Evolutionary conservation across 345 rosid species (phyloP).

Genomic region (Gossypium stocksii): DNA sequence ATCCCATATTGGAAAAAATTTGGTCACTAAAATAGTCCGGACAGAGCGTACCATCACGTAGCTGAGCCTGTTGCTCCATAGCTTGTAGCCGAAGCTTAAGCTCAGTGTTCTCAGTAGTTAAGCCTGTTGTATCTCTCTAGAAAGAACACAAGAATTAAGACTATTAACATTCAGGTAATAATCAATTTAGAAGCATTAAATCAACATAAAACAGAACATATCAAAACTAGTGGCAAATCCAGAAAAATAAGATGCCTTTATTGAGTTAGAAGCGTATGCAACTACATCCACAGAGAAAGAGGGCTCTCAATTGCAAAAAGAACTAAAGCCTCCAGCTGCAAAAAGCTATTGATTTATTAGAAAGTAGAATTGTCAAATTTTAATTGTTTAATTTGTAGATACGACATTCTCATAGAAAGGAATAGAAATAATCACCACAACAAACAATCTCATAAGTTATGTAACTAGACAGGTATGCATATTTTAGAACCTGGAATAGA

Average conservation of each 20-base stretch:
- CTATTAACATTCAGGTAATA: slow-evolving; percentile 1
- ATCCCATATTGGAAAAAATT: neutral
- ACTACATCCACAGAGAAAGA: neutral
- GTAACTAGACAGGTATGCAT: neutral
- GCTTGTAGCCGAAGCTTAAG: slow-evolving; percentile 88
- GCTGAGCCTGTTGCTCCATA: slow-evolving; percentile 85
- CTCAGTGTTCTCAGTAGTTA: slow-evolving; percentile 81
- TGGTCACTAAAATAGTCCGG: neutral
- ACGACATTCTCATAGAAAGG: neutral
- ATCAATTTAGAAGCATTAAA: neutral
- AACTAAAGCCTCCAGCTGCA: neutral
- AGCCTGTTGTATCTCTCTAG: slow-evolving; percentile 81
- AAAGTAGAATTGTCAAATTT: slow-evolving; percentile 6
- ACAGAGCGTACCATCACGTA: slow-evolving; percentile 63
- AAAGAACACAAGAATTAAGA: slow-evolving; percentile 26
- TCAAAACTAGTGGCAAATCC: neutral
- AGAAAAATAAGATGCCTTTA: slow-evolving; percentile 11
- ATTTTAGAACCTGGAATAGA: slow-evolving; percentile 58
- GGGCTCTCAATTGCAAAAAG: neutral
- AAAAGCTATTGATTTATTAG: neutral
- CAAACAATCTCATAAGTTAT: neutral
- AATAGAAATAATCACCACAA: neutral
- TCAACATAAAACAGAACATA: neutral
- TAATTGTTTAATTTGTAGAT: neutral
- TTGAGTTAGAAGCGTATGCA: neutral